phyloP scores from a whole-genome alignment of 495 filamentous ascomycete genomes.

The Margaritispora aquatica region DNA sequence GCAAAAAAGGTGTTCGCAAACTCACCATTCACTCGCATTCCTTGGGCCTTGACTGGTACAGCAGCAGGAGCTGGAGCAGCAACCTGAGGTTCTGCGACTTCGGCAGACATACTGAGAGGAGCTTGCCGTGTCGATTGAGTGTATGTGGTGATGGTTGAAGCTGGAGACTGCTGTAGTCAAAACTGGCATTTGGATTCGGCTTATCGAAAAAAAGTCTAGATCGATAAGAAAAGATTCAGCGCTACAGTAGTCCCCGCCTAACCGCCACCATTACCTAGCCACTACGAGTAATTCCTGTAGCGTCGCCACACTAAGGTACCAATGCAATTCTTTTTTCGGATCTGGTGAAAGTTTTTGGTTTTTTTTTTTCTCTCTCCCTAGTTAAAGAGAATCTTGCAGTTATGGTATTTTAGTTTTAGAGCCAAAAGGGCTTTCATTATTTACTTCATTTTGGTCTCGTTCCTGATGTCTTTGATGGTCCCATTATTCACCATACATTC shows the following conservation, averaged over 20 bases:
- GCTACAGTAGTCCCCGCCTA: constrained; percentile 5
- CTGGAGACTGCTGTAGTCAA: neutral
- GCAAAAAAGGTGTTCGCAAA: neutral
- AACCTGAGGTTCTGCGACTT: constrained; percentile 4
- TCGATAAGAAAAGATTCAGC: constrained; percentile 10
- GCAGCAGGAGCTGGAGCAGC: neutral
- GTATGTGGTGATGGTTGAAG: neutral
- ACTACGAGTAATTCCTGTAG: too few relatives aligned
- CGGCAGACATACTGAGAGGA: constrained; percentile 11
- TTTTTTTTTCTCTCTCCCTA: too few relatives aligned
- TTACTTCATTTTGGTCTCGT: neutral
- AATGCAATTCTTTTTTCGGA: neutral
- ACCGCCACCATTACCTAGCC: too few relatives aligned
- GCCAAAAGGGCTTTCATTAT: neutral
- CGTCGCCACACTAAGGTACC: neutral
- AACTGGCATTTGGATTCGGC: too few relatives aligned
- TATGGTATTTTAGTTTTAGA: neutral
- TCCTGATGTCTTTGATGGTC: neutral
- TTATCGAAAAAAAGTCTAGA: constrained; percentile 10
- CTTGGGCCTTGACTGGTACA: constrained; percentile 25
- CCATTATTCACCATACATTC: neutral
- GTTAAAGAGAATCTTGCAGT: constrained; percentile 6
- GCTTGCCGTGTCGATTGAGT: neutral
- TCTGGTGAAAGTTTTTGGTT: too few relatives aligned
- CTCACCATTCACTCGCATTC: constrained; percentile 63